Evolutionary conservation across 169 alveolate species (phyloP).

Genomic region (Neospora caninum): DNA sequence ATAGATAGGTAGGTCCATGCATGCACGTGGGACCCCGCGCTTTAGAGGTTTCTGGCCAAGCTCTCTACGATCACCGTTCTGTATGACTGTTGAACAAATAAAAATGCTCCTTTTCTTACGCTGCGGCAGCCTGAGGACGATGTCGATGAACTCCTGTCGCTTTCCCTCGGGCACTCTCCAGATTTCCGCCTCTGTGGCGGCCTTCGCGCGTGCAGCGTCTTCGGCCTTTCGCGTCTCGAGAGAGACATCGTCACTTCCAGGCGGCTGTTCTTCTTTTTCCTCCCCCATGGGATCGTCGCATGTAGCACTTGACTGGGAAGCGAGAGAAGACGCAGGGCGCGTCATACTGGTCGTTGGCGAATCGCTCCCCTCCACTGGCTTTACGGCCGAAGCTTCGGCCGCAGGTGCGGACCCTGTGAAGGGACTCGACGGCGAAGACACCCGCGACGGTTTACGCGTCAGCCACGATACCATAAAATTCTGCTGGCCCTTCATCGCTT

Average conservation of each 20-base stretch:
- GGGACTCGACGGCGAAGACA: neutral
- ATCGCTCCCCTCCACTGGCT: too few species aligned
- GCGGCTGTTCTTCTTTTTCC: neutral
- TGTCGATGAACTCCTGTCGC: neutral
- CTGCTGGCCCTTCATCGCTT: slow-evolving; percentile 9
- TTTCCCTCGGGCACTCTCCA: slow-evolving; percentile 25
- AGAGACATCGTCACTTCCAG: neutral
- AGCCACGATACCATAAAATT: slow-evolving; percentile 28
- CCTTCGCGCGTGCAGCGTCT: slow-evolving; percentile 11
- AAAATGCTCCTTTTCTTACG: neutral
- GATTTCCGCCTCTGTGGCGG: neutral
- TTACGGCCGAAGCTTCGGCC: neutral
- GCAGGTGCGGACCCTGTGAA: neutral
- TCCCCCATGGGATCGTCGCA: neutral
- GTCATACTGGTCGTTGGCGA: too few species aligned
- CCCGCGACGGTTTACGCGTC: slow-evolving; percentile 17
- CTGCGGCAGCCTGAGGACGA: slow-evolving; percentile 15
- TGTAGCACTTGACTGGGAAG: too few species aligned
- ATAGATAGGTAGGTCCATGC: too few species aligned
- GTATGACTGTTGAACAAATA: too few species aligned
- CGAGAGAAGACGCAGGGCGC: too few species aligned
- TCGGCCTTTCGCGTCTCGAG: neutral
- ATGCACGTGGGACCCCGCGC: too few species aligned
- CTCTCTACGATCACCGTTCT: too few species aligned
- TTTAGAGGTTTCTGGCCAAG: too few species aligned